phyloP scores from a whole-genome alignment of 352 stramenopile genomes.

The Elongisporangium undulatum region DNA sequence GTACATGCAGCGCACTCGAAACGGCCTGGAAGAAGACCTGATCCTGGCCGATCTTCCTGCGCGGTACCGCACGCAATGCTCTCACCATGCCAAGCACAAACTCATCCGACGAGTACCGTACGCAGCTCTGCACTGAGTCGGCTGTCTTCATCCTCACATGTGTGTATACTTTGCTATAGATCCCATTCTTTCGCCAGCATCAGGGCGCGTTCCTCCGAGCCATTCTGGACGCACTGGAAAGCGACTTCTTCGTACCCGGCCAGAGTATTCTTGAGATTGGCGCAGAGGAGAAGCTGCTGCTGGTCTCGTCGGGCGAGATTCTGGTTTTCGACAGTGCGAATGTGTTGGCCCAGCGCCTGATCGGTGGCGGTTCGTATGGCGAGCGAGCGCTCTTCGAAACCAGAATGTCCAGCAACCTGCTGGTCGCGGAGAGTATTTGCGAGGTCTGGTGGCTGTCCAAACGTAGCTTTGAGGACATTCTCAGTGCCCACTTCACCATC shows the following conservation, averaged over 20 bases:
- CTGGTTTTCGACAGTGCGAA: slow-evolving; percentile 11
- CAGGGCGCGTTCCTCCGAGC: slow-evolving; percentile 12
- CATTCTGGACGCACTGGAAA: slow-evolving; percentile 11
- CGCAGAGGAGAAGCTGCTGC: slow-evolving; percentile 14
- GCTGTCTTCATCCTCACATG: not conserved
- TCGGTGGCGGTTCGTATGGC: slow-evolving; percentile 14
- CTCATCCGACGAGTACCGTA: slow-evolving; percentile 5
- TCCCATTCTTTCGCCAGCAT: slow-evolving; percentile 16
- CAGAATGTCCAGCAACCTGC: slow-evolving; percentile 6
- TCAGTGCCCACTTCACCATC: slow-evolving; percentile 9
- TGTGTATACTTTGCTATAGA: slow-evolving; percentile 1
- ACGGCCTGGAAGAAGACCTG: slow-evolving; percentile 16
- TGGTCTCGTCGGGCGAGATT: slow-evolving; percentile 13
- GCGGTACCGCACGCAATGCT: slow-evolving; percentile 17
- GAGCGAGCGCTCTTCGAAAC: slow-evolving; percentile 20
- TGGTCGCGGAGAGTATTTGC: slow-evolving; percentile 18
- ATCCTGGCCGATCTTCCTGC: slow-evolving; percentile 11
- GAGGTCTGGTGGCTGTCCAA: slow-evolving; percentile 19
- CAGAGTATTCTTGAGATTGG: slow-evolving; percentile 9
- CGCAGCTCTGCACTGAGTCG: not conserved
- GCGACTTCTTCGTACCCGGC: slow-evolving; percentile 16
- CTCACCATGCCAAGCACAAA: slow-evolving; percentile 13
- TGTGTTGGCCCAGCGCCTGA: slow-evolving; percentile 4
- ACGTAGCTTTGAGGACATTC: slow-evolving; percentile 8
- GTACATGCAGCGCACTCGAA: slow-evolving; percentile 19